Conservation (phyloP, 345 rosid species). For the Cardamine resedifolia region DNA sequence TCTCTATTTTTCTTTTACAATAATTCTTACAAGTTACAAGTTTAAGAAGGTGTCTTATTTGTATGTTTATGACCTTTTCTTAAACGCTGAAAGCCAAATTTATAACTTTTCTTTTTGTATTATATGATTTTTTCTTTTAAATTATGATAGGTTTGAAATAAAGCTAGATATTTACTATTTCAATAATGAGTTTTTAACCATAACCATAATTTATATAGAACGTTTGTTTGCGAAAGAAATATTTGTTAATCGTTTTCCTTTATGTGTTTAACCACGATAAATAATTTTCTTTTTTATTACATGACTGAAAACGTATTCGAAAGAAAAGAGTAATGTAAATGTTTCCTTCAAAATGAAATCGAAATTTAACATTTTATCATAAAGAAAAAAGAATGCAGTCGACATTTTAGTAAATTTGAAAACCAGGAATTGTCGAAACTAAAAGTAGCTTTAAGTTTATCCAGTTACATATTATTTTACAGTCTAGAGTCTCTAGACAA, state of each 20-base stretch:
- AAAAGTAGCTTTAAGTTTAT: not conserved
- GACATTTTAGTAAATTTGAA: no score
- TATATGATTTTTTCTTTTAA: not conserved
- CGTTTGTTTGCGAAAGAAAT: not conserved
- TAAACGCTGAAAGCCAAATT: not conserved
- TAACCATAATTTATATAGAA: not conserved
- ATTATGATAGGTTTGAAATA: not conserved
- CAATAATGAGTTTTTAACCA: not conserved
- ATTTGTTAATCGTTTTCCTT: not conserved
- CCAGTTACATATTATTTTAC: no score
- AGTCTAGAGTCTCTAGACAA: not conserved
- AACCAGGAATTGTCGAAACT: not conserved
- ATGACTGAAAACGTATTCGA: no score
- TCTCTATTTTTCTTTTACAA: not conserved
- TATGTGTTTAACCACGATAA: no score
- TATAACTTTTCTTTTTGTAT: not conserved
- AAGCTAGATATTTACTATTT: not conserved
- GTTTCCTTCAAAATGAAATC: not conserved
- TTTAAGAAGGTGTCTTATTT: slow-evolving; percentile 1
- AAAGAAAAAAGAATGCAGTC: no score
- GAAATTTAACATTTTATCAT: no score
- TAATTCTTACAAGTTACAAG: not conserved
- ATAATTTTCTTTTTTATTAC: no score
- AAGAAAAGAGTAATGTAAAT: not conserved
- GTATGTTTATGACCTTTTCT: not conserved